A percentile compares a stretch with the other conserved stretches of the same genome.
Conservation (phyloP, 2,329 filamentous ascomycete genomes). For the Aspergillus brasiliensis region DNA sequence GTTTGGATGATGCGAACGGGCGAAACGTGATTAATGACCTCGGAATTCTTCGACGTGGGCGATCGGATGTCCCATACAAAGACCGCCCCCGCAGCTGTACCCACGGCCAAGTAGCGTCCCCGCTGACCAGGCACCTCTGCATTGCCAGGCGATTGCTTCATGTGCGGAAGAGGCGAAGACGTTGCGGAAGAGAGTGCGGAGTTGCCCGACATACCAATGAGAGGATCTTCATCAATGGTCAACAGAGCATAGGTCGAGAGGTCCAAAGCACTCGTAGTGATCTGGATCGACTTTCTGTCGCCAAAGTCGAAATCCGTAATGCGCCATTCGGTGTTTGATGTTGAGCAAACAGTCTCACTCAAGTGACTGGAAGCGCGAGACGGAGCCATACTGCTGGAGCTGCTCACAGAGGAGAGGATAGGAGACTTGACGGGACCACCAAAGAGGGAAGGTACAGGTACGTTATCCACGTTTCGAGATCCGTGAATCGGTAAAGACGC, state of each 20-base stretch:
- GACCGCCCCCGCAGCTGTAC: constrained; percentile 76
- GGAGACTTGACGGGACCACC: constrained; percentile 44
- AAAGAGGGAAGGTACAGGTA: constrained; percentile 51
- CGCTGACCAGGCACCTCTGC: constrained; percentile 80
- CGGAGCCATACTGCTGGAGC: constrained; percentile 26
- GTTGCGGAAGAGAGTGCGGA: constrained; percentile 57
- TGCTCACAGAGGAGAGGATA: constrained; percentile 16
- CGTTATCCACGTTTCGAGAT: constrained; percentile 15
- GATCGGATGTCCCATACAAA: constrained; percentile 84
- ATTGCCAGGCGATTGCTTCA: constrained; percentile 42
- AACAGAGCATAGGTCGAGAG: constrained; percentile 70
- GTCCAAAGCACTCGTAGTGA: constrained; percentile 74
- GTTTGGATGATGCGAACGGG: constrained; percentile 85
- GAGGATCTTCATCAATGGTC: constrained; percentile 75
- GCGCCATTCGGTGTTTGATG: constrained; percentile 65
- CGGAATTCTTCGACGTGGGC: constrained; percentile 55
- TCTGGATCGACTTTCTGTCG: constrained; percentile 59
- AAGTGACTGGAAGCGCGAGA: constrained; percentile 36
- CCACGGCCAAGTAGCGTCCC: constrained; percentile 76
- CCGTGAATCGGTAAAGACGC: constrained; percentile 17
- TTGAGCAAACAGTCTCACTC: constrained; percentile 37
- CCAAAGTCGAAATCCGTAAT: constrained; percentile 64
- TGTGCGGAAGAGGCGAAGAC: constrained; percentile 56
- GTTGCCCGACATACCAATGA: constrained; percentile 60
- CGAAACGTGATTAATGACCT: constrained; percentile 61